Base-by-base conservation (phyloP, 129 eudicot genomes). In the Deinandra increscens region DNA sequence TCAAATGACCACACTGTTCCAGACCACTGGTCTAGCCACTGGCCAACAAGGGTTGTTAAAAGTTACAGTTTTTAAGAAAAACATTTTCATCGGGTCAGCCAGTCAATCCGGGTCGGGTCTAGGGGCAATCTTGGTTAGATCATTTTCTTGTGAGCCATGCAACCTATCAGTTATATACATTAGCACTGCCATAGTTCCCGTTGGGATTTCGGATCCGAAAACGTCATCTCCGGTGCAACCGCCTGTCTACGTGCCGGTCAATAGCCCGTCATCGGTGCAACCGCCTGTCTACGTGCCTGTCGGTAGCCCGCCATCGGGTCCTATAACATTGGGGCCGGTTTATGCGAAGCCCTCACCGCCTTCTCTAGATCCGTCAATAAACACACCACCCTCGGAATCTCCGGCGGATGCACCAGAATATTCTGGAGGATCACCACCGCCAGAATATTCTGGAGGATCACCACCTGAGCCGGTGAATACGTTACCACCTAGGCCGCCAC, bases 21-120 rank as follows among this genome's bases (percentile, higher is more conserved):
- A 87, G 18, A 10, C 80, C 39, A 68, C 73, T 26, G 31, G 31
- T 26, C 31, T 26, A 26, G 31, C 31, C 31, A 1, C 3, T 1
- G 87, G 69, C n/a, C 51, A 48, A 29, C 87, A 87, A 39, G 89
- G 95, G 11, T 75, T 79, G 51, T 46, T 82, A 17, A 78, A 81
- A 59, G 74, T 77, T 4, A 75, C 83, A 1, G 65, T 62, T 34
- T 41, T 54, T 39, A 34, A 34, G 5, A 36, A 63, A 6, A 46
- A 70, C 5, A 73, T 84, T 29, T 50, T 45, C 5, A 34, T 84
- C 20, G 79, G 81, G 0, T 78, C 90, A 8, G 84, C 84, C 26
- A 70, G 54, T 22, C 22, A 45, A 37, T 3, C 6, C 39, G 84
- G 84, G 31, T 49, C 82, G 9, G 18, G 78, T 12, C 20, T 39